phyloP scores from a whole-genome alignment of 2,329 filamentous ascomycete genomes.

The Xylariaceae sp. region DNA sequence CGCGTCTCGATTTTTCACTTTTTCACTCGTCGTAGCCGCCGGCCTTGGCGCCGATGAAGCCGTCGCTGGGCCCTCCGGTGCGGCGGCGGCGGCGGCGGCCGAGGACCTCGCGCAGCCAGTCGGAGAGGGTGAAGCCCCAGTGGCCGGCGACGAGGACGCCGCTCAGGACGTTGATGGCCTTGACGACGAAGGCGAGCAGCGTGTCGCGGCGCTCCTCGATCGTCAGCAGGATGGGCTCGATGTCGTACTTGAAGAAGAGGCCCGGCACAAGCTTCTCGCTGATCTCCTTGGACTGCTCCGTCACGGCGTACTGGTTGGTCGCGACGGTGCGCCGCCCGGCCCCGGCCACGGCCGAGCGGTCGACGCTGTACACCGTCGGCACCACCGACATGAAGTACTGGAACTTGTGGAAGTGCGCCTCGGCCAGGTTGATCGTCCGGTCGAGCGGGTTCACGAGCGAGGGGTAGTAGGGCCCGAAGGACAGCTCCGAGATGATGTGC shows the following conservation, averaged over 20 bases:
- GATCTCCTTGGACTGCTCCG: slow-evolving; percentile 70
- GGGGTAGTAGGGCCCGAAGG: slow-evolving; percentile 95
- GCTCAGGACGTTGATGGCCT: slow-evolving; percentile 82
- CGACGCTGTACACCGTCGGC: slow-evolving; percentile 81
- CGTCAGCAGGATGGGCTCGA: slow-evolving; percentile 85
- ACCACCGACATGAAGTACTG: slow-evolving; percentile 97
- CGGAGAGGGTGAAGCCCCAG: slow-evolving; percentile 81
- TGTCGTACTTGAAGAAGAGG: slow-evolving; percentile 98
- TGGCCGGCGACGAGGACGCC: slow-evolving; percentile 90
- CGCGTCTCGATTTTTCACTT: no score
- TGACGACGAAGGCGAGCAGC: slow-evolving; percentile 66
- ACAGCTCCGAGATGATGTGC: slow-evolving; percentile 91
- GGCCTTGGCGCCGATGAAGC: slow-evolving; percentile 45
- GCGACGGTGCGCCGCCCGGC: slow-evolving; percentile 69
- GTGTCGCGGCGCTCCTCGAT: slow-evolving; percentile 75
- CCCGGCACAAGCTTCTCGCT: slow-evolving; percentile 70
- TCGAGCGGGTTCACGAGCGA: slow-evolving; percentile 91
- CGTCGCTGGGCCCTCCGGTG: slow-evolving; percentile 52
- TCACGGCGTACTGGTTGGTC: slow-evolving; percentile 98
- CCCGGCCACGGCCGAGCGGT: slow-evolving; percentile 30
- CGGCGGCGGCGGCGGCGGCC: slow-evolving; percentile 51
- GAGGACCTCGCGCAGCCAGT: slow-evolving; percentile 58
- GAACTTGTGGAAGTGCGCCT: slow-evolving; percentile 81
- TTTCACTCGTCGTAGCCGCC: slow-evolving; percentile 55
- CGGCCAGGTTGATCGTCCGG: slow-evolving; percentile 72